These are phyloP conservation scores for Cicer arietinum DNA, from an alignment of 306 rosid genomes.

Conservation along the genomic window DNA sequence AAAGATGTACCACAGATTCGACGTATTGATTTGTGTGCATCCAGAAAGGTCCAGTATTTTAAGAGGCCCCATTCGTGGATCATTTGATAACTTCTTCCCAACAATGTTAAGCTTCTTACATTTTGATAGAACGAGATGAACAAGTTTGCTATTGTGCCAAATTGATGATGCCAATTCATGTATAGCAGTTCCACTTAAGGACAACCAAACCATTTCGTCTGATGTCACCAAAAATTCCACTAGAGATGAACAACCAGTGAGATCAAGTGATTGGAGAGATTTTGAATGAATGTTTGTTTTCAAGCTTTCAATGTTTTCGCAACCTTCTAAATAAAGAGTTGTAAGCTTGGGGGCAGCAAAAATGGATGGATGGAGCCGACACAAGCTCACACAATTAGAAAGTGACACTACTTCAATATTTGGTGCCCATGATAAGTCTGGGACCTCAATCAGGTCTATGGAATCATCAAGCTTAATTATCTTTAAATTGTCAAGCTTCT, in stretches of 20 bases:
- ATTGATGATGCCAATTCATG: slow-evolving; percentile 10
- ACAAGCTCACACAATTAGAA: accelerated
- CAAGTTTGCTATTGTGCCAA: not conserved
- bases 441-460: not conserved
- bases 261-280: not conserved
- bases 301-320: not conserved
- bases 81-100: not conserved
- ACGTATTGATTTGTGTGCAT: slow-evolving; percentile 18
- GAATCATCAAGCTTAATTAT: accelerated
- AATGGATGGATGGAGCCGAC: not conserved
- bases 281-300: not conserved
- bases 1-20: not conserved
- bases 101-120: not conserved
- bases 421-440: not conserved
- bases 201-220: not conserved
- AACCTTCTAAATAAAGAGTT: accelerated
- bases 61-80: not conserved
- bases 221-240: not conserved
- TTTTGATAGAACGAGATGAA: accelerated
- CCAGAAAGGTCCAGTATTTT: not conserved
- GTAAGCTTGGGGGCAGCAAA: not conserved
- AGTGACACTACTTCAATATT: not conserved
- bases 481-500: slow-evolving; percentile 12
- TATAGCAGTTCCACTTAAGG: not conserved
- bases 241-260: not conserved